Evolutionary conservation across 352 stramenopile genomes (phyloP).

Genomic region (Pythium folliculosum): DNA sequence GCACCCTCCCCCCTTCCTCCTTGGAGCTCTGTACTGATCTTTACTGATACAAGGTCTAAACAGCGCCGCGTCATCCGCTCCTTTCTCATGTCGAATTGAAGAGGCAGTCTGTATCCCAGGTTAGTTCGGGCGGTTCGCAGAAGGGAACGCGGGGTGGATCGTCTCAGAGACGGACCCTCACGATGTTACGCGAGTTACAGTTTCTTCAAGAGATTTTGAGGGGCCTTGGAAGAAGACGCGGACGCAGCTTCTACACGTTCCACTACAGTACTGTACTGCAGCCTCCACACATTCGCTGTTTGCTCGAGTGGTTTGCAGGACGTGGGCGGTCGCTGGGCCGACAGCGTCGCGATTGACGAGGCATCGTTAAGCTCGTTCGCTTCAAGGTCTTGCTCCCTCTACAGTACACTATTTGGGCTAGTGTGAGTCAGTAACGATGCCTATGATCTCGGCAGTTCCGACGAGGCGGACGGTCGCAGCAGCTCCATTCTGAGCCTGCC

Average conservation of each 20-base stretch:
- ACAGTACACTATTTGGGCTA: not conserved
- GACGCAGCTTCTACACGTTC: not conserved
- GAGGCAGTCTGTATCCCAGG: constrained; percentile 3
- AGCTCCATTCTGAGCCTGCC: not conserved
- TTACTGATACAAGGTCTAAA: not conserved
- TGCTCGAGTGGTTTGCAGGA: no score
- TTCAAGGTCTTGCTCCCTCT: not conserved
- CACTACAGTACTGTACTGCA: not conserved
- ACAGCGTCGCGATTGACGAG: not conserved
- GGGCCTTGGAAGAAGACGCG: not conserved
- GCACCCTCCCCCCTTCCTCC: not conserved
- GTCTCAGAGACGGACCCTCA: constrained; percentile 15
- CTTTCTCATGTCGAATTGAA: constrained; percentile 2
- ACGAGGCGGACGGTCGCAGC: not conserved
- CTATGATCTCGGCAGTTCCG: not conserved
- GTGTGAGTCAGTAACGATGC: not conserved
- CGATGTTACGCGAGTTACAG: constrained; percentile 3
- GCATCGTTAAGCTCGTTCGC: not conserved
- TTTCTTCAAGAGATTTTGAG: not conserved
- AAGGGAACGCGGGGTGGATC: constrained; percentile 9
- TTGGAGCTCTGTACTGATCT: not conserved
- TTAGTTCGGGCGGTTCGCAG: not conserved
- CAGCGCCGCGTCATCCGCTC: not conserved
- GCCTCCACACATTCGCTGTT: no score
- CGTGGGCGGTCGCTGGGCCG: no score